A percentile compares a stretch with the other conserved stretches of the same genome.
phyloP scores from a whole-genome alignment of 2,329 filamentous ascomycete species.

The Sclerotinia borealis region DNA sequence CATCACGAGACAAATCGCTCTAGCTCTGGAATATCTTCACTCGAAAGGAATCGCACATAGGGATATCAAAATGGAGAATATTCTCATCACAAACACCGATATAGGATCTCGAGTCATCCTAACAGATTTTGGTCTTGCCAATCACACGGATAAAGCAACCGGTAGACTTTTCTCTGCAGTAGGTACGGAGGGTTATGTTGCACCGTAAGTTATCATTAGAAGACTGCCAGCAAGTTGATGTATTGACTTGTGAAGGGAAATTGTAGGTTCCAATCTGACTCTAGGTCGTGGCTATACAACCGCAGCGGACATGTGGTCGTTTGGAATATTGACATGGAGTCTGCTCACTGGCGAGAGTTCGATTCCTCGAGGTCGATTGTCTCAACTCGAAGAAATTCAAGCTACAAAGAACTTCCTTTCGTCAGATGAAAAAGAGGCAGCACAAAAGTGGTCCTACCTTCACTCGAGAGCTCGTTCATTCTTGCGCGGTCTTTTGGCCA shows the following conservation, averaged over 20 bases:
- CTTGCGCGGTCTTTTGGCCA: constrained; percentile 34
- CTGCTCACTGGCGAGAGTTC: constrained; percentile 25
- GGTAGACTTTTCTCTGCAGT: constrained; percentile 27
- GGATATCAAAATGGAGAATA: constrained; percentile 32
- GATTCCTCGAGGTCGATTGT: constrained; percentile 18
- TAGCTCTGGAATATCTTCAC: constrained; percentile 30
- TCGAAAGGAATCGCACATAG: constrained; percentile 28
- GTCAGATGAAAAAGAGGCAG: constrained; percentile 6
- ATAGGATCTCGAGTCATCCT: constrained; percentile 30
- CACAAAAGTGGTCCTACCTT: constrained; percentile 17
- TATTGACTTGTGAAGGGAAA: constrained; percentile 17
- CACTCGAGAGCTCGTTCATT: constrained; percentile 23
- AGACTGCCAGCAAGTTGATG: not conserved
- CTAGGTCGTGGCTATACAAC: constrained; percentile 25
- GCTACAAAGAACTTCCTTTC: constrained; percentile 18
- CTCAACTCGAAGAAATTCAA: constrained; percentile 21
- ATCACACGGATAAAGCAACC: constrained; percentile 13
- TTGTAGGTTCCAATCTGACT: constrained; percentile 7
- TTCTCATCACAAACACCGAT: constrained; percentile 28
- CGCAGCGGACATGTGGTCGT: constrained; percentile 31
- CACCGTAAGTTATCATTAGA: constrained; percentile 25
- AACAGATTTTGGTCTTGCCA: constrained; percentile 33
- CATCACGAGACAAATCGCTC: constrained; percentile 29
- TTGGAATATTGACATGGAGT: constrained; percentile 27
- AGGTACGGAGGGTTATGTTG: constrained; percentile 30